These are phyloP conservation scores for Hymenoscyphus fructigenus DNA, from an alignment of 2,329 filamentous ascomycete genomes.

Conservation along the genomic window DNA sequence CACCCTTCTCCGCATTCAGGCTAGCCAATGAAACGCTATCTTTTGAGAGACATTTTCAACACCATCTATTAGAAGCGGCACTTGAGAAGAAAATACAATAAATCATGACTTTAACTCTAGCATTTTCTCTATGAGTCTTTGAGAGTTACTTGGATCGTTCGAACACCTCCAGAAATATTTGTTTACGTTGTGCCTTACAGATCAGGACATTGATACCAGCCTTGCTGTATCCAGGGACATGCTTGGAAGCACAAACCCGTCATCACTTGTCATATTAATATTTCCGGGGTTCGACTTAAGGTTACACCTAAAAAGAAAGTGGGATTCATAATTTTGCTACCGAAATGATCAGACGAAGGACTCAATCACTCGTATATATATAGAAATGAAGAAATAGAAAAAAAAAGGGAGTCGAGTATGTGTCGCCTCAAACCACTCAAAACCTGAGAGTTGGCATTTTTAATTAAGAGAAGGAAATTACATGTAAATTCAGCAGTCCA, in stretches of 20 bases:
- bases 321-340: neutral
- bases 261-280: neutral
- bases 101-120: neutral
- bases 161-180: neutral
- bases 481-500: neutral
- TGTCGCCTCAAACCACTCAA: neutral
- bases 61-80: neutral
- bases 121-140: neutral
- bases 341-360: neutral
- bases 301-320: neutral
- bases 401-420: neutral
- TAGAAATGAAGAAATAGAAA: neutral
- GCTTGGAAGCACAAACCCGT: neutral
- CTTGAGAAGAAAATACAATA: neutral
- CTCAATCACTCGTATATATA: neutral
- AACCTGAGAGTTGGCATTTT: neutral
- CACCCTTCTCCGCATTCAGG: constrained; percentile 13
- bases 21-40: constrained; percentile 7
- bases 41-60: neutral
- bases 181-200: neutral
- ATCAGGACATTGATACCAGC: neutral
- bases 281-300: neutral
- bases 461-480: constrained; percentile 4
- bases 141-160: neutral
- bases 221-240: neutral